Percentiles rank a stretch among this genome's conserved stretches.
Evolutionary conservation across 2,329 filamentous ascomycete genomes (phyloP).

Genomic region (Verticillium alfalfae): DNA sequence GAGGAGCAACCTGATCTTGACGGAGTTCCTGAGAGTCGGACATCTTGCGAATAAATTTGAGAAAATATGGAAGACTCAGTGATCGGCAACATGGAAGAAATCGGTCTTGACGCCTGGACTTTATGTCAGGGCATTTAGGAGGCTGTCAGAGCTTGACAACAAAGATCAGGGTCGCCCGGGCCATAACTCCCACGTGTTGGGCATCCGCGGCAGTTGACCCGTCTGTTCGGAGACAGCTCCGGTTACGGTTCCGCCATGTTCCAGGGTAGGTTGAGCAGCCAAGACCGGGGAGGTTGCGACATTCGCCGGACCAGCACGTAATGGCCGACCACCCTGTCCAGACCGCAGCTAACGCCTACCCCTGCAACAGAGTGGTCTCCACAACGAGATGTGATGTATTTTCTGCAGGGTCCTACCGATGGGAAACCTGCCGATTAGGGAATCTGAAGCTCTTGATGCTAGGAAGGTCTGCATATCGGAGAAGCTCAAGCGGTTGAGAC

Average conservation of each 20-base stretch:
- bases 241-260: neutral
- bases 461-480: no score
- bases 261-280: neutral
- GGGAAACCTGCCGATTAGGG: neutral
- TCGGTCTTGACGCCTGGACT: neutral
- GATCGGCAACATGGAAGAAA: neutral
- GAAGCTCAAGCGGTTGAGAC: no score
- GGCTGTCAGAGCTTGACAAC: neutral
- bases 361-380: neutral
- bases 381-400: neutral
- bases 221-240: neutral
- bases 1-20: conserved; percentile 1
- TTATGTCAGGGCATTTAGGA: neutral
- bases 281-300: conserved; percentile 1
- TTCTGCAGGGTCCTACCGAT: neutral
- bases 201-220: neutral
- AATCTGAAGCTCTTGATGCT: no score
- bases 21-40: neutral
- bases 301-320: neutral
- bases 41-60: neutral
- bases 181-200: neutral
- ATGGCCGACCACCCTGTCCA: neutral
- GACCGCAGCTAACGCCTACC: neutral
- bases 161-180: neutral
- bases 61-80: neutral